Evolutionary conservation across 192 early-diverging fungal genomes (phyloP).

Genomic region (Coemansia aciculifera): DNA sequence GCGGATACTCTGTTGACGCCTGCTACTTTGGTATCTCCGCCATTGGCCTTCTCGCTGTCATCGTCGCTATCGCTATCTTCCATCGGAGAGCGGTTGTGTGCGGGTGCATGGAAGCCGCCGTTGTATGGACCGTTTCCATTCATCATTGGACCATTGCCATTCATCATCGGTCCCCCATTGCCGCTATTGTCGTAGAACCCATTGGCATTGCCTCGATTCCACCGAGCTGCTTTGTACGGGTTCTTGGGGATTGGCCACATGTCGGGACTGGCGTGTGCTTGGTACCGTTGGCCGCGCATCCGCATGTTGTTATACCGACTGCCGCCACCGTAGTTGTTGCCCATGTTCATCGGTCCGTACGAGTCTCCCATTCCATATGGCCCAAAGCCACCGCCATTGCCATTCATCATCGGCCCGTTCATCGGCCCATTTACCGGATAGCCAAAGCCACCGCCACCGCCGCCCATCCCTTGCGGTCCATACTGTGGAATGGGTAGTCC

Average conservation of each 20-base stretch:
- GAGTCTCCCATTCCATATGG: slow-evolving; percentile 24
- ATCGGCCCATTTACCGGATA: slow-evolving; percentile 17
- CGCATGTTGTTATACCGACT: slow-evolving; percentile 14
- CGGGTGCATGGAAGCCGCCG: slow-evolving; percentile 4
- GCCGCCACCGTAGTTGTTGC: slow-evolving; percentile 9
- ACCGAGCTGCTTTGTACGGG: slow-evolving; percentile 35
- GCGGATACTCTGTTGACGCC: slow-evolving; percentile 36
- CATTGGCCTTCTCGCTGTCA: slow-evolving; percentile 10
- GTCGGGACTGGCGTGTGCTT: slow-evolving; percentile 35
- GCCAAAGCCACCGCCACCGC: slow-evolving; percentile 25
- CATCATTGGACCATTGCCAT: slow-evolving; percentile 10
- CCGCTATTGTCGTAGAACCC: slow-evolving; percentile 16
- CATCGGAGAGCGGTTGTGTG: slow-evolving; percentile 36
- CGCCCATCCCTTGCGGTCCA: slow-evolving; percentile 36
- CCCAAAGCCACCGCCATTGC: slow-evolving; percentile 7
- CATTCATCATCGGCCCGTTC: slow-evolving; percentile 21
- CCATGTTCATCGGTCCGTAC: slow-evolving; percentile 36
- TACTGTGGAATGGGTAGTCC: slow-evolving; percentile 30
- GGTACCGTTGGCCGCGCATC: slow-evolving; percentile 44
- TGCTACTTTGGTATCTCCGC: slow-evolving; percentile 14
- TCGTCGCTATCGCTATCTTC: slow-evolving; percentile 14
- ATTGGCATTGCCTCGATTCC: slow-evolving; percentile 13
- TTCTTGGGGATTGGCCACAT: slow-evolving; percentile 46
- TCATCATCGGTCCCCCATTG: slow-evolving; percentile 16
- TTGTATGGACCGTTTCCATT: slow-evolving; percentile 14